phyloP scores from a whole-genome alignment of 306 rosid species.

The Dicorynia guianensis region DNA sequence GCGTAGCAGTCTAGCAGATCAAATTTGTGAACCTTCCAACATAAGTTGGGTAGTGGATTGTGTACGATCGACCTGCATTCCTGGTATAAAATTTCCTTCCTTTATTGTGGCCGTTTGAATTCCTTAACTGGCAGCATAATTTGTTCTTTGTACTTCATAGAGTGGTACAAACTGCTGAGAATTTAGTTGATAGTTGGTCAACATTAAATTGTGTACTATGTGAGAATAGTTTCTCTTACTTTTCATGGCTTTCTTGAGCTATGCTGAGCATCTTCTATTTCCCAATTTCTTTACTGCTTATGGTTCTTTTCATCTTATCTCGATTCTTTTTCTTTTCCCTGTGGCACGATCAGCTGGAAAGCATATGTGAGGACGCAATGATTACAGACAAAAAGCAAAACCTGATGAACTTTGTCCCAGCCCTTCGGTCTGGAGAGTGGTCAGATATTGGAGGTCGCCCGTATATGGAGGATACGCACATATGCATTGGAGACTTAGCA shows the following conservation, averaged over 20 bases:
- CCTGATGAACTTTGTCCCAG: conserved; percentile 56
- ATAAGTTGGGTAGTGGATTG: not conserved
- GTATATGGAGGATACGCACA: conserved; percentile 90
- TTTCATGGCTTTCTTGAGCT: conserved; percentile 20
- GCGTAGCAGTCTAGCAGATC: not conserved
- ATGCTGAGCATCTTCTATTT: conserved; percentile 17
- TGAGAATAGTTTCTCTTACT: conserved; percentile 26
- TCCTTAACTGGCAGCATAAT: not conserved
- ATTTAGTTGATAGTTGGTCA: not conserved
- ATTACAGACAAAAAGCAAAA: conserved; percentile 64
- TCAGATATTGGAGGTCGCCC: conserved; percentile 83
- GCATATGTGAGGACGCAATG: conserved; percentile 82
- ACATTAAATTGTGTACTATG: not conserved
- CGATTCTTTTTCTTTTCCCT: conserved; percentile 8
- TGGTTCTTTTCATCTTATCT: conserved; percentile 19
- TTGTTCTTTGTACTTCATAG: not conserved
- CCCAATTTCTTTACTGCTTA: not conserved
- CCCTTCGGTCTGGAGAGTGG: conserved; percentile 92
- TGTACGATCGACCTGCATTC: not conserved
- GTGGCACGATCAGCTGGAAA: conserved; percentile 69
- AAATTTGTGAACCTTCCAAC: conserved; percentile 5
- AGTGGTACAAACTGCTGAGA: not conserved
- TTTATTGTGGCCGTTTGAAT: not conserved
- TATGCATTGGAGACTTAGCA: conserved; percentile 84
- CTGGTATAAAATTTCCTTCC: conserved; percentile 4